phyloP scores from a whole-genome alignment of 2,329 filamentous ascomycete genomes.

The Lecanicillium sp. region DNA sequence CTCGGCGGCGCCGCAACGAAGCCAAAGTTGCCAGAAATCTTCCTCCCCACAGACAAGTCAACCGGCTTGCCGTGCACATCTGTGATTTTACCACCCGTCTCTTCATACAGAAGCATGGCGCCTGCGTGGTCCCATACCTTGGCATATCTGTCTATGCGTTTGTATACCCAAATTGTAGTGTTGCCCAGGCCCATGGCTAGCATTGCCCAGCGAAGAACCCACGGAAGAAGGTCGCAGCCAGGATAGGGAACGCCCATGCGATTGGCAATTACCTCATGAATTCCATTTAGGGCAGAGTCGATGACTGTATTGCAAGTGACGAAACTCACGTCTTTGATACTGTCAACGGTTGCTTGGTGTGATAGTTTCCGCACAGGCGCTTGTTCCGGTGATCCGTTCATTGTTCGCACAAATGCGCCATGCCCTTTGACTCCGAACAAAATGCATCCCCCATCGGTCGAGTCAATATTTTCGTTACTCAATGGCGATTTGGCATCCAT shows the following conservation, averaged over 20 bases:
- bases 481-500: conserved; percentile 29
- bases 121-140: conserved; percentile 55
- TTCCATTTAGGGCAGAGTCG: conserved; percentile 38
- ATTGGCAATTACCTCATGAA: conserved; percentile 36
- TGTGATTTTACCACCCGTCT: conserved; percentile 46
- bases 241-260: conserved; percentile 34
- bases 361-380: conserved; percentile 23
- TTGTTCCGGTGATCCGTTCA: conserved; percentile 20
- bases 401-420: conserved; percentile 38
- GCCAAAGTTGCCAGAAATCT: conserved; percentile 42
- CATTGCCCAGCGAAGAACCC: conserved; percentile 47
- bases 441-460: conserved; percentile 35
- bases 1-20: conserved; percentile 43
- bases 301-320: conserved; percentile 39
- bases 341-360: conserved; percentile 15
- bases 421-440: conserved; percentile 40
- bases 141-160: conserved; percentile 33
- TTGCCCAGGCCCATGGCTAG: conserved; percentile 45
- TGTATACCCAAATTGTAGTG: conserved; percentile 49
- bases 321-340: conserved; percentile 25
- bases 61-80: conserved; percentile 44
- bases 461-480: conserved; percentile 34
- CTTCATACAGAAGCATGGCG: conserved; percentile 50
- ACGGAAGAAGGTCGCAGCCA: conserved; percentile 44
- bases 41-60: conserved; percentile 39